Evolutionary conservation across 2,329 filamentous ascomycete species (phyloP).

Genomic region (Alternaria longipes): DNA sequence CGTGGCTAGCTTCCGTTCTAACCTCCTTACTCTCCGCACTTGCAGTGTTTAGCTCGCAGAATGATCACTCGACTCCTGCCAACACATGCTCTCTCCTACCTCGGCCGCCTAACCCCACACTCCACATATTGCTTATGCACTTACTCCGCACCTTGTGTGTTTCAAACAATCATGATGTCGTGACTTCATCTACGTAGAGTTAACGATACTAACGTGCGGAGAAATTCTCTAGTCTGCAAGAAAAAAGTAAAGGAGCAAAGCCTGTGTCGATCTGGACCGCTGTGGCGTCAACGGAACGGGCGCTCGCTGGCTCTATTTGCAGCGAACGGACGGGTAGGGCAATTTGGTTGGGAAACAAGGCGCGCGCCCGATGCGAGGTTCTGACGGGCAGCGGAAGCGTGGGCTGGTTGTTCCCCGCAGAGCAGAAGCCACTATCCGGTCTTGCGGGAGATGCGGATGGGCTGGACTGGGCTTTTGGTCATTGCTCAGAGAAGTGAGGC

Average conservation of each 20-base stretch:
- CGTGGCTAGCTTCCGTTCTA: constrained; percentile 29
- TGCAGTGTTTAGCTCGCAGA: constrained; percentile 3
- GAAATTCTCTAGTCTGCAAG: background rate
- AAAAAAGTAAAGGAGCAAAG: background rate
- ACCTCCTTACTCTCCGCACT: constrained; percentile 3
- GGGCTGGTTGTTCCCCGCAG: background rate
- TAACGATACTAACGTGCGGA: background rate
- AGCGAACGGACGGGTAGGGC: background rate
- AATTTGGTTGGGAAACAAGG: background rate
- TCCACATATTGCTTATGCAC: constrained; percentile 2
- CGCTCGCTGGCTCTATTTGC: background rate
- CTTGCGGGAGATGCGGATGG: constrained; percentile 2
- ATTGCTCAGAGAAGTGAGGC: background rate
- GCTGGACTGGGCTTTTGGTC: background rate
- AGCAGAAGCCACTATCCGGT: constrained; percentile 5
- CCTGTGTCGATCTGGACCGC: background rate
- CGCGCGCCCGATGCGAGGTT: background rate
- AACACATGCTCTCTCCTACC: background rate
- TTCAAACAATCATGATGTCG: background rate
- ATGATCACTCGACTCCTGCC: background rate
- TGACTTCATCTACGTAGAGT: background rate
- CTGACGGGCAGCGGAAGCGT: background rate
- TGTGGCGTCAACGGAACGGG: constrained; percentile 1
- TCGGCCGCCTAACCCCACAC: background rate
- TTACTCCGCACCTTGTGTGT: background rate